Base-by-base conservation (phyloP, 2,329 filamentous ascomycete genomes). In the Colletotrichum salicis region DNA sequence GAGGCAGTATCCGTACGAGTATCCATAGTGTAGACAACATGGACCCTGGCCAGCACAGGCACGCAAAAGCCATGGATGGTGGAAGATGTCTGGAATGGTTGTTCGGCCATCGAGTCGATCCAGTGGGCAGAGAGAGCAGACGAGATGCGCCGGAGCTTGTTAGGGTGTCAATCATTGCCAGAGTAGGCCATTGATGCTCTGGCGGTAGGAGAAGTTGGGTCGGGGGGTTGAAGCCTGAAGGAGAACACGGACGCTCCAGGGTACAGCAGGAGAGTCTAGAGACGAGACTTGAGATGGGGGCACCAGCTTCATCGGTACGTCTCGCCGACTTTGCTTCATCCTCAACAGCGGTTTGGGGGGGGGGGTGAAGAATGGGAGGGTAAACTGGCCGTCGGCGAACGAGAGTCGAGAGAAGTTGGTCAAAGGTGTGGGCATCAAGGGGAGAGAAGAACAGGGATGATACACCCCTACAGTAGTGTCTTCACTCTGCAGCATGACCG, bases 41-140 rank as follows among this genome's bases (percentile, higher is more conserved):
- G 64, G 69, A 31, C 59, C 64, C 64, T 45, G 59, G 58, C 24
- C 27, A 29, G 41, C 27, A 24, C 27, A 29, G 29, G 45, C 69
- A 71, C 41, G 64, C 45, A 68, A 27, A 5, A 5, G 41, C 56
- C 56, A 63, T 63, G 64, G 37, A 68, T 71, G 52, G 58, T 58
- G 52, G 41, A 71, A 71, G 15, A 11, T 62, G 58, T 57, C 24
- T 62, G 58, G 69, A 71, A 63, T 59, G 58, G 33, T 51, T 27
- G 57, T 59, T 67, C 55, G 45, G n/a, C 37, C 29, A 71, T 57
- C 37, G 58, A 59, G n/a, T 71, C 33, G 54, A 55, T 35, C 54
- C 64, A 71, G 69, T 67, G 41, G 22, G 35, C 52, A 37, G 33
- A 54, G 51, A 51, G 27, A 13, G 45, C 27, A 57, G 57, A 48